A percentile compares a stretch with the other conserved stretches of the same genome.
Conservation (phyloP, 2,329 filamentous ascomycete species). For the Sporothrix protearum region DNA sequence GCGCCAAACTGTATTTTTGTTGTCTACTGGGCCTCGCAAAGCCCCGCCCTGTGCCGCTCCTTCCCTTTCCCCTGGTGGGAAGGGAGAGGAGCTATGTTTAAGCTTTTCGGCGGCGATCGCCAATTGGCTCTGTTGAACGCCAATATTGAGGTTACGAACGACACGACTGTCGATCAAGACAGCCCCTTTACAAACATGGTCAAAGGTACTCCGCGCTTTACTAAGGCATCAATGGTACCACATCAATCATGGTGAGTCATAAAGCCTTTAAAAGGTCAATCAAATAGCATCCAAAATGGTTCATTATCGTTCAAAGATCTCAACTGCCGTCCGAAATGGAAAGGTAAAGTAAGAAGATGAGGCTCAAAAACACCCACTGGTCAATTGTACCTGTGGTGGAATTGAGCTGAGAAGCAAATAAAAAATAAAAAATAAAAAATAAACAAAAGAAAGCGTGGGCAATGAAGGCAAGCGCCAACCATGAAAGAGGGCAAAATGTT, state of each 20-base stretch:
- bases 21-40: not conserved
- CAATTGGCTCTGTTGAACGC: not conserved
- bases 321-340: constrained; percentile 11
- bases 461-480: constrained; percentile 4
- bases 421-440: constrained; percentile 14
- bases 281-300: constrained; percentile 6
- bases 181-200: not conserved
- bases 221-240: not conserved
- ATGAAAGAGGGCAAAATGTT: not conserved
- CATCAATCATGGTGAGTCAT: too few relatives aligned
- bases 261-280: not conserved
- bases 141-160: not conserved
- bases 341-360: not conserved
- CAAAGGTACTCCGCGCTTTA: not conserved
- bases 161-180: not conserved
- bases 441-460: constrained; percentile 17
- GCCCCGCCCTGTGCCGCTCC: constrained; percentile 8
- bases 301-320: constrained; percentile 2
- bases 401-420: not conserved
- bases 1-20: constrained; percentile 14
- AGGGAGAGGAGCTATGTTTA: constrained; percentile 1
- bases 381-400: not conserved
- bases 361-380: too few relatives aligned
- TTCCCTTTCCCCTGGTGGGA: constrained; percentile 10
- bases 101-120: not conserved